A percentile compares a stretch with the other conserved stretches of the same genome.
These are phyloP conservation scores for Zoysia pacifica DNA, from an alignment of 176 grass and related monocot genomes.

Conservation along the genomic window DNA sequence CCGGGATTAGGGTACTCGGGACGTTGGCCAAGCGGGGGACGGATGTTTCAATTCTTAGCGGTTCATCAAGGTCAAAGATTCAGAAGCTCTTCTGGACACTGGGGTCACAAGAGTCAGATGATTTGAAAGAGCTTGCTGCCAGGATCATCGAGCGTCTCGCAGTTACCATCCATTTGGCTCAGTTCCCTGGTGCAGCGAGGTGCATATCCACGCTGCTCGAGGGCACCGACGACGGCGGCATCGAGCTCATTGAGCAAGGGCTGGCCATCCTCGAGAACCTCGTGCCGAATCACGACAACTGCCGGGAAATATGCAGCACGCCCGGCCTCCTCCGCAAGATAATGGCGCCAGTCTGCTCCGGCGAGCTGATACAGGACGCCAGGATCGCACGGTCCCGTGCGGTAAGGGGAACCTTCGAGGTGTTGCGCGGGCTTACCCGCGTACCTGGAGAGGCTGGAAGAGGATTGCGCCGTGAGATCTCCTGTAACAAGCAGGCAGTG, in stretches of 20 bases:
- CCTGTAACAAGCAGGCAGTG: background rate
- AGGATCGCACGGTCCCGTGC: background rate
- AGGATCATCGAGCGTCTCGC: background rate
- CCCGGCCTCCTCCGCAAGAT: background rate
- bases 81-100: background rate
- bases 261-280: conserved; percentile 5
- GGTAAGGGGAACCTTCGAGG: background rate
- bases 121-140: background rate
- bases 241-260: conserved; percentile 20
- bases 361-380: background rate
- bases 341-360: background rate
- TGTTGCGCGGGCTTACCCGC: background rate
- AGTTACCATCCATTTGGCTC: background rate
- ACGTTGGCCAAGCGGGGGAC: background rate
- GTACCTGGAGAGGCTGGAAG: background rate
- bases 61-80: background rate
- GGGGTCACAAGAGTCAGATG: no score
- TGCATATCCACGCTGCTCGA: background rate
- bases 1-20: background rate
- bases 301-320: background rate
- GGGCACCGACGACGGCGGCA: background rate
- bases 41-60: background rate
- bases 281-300: background rate
- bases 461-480: background rate
- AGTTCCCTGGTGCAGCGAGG: background rate